Conservation (phyloP, 768 basidiomycete species). For the Sutorius australiensis region DNA sequence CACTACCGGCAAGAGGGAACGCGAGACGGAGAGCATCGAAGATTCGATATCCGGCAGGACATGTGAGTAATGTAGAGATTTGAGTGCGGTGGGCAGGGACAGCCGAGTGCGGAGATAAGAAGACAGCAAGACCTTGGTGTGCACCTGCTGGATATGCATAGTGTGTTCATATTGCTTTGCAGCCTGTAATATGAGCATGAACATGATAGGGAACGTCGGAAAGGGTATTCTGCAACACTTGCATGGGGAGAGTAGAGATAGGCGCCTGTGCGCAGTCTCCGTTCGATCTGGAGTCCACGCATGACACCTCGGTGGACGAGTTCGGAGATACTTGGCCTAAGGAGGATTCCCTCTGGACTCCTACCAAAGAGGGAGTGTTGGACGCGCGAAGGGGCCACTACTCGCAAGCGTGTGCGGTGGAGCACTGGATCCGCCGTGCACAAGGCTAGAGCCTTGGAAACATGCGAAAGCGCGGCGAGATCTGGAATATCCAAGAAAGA, state of each 20-base stretch:
- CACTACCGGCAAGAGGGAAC: conserved; percentile 59
- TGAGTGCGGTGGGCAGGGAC: conserved; percentile 36
- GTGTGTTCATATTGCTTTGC: conserved; percentile 64
- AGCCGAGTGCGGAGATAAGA: conserved; percentile 50
- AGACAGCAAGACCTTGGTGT: conserved; percentile 50
- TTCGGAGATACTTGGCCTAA: conserved; percentile 64
- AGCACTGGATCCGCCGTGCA: conserved; percentile 62
- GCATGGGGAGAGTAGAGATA: conserved; percentile 65
- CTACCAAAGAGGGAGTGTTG: conserved; percentile 61
- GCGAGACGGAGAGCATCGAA: conserved; percentile 52
- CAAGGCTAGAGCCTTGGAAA: conserved; percentile 43
- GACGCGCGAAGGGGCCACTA: conserved; percentile 65
- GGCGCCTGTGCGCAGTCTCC: conserved; percentile 60
- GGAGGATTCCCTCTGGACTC: conserved; percentile 48
- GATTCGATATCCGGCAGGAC: conserved; percentile 64
- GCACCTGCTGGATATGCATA: conserved; percentile 48
- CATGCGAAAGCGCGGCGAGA: conserved; percentile 49
- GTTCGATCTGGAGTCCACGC: conserved; percentile 61
- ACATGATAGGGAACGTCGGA: neutral
- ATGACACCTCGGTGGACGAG: conserved; percentile 69
- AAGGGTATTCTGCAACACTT: conserved; percentile 13
- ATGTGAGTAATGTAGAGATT: conserved; percentile 45
- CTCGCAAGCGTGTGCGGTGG: conserved; percentile 55
- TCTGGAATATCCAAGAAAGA: conserved; percentile 75
- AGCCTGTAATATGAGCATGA: conserved; percentile 41